Base-by-base conservation (phyloP, 768 basidiomycete species). In the Plicaturopsis crispa region DNA sequence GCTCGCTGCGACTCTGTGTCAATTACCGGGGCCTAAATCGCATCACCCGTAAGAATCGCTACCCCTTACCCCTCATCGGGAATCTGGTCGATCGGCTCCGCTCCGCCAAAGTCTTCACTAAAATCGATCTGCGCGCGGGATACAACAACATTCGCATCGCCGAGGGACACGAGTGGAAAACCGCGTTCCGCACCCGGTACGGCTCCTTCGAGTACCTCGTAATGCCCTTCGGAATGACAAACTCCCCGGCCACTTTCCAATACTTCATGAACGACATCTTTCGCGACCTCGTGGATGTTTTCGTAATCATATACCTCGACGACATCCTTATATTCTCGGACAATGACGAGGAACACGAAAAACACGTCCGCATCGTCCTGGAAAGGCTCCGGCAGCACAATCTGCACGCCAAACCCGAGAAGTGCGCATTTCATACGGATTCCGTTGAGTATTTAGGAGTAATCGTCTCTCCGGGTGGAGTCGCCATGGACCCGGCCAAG, bases 401-500 rank as follows among this genome's bases (percentile, higher is more conserved):
- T 0, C 48, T 63, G 0, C 61, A 32, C 23, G 36, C 35, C 11
- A 50, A 49, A 16, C 42, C 44, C 0, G 35, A 48, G 14, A 53
- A 55, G 22, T 63, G 56, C 31, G 26, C 45, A 8, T 62, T 53
- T 8, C 33, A 54, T 2, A 17, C 7, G 3, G 7, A 2, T 0
- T 20, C 52, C 23, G 43, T 51, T 0, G 43, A 59, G 13, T 57
- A 52, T 12, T 42, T 63, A 0, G 58, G 63, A 1, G 40, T 54
- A 13, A 53, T 69, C 14, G 43, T 72, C 0, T 33, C 35, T 0
- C 11, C 50, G 4, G 42, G 45, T 1, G 30, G 51, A 10, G 40
- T 69, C 30, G 22, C 45, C 10, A 71, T 70, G 66, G 59, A 67
- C 33, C 55, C 56, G 0, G 36, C 39, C 0, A 73, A 73, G 44